Evolutionary conservation across 2,329 filamentous ascomycete genomes (phyloP).

Genomic region (Aspergillus clavatus): DNA sequence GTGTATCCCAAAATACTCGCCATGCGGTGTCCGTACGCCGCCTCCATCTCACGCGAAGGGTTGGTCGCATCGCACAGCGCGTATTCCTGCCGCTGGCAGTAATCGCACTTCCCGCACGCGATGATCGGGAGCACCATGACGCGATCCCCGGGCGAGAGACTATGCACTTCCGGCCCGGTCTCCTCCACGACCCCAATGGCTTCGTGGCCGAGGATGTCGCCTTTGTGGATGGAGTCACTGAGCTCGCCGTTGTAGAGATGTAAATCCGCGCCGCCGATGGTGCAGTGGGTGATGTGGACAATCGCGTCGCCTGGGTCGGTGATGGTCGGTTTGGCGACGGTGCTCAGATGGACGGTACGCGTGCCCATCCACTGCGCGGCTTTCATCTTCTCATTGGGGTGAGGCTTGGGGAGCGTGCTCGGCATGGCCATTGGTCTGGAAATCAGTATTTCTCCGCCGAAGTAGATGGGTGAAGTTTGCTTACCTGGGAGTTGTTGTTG

Average conservation of each 20-base stretch:
- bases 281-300: conserved; percentile 30
- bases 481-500: background rate
- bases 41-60: conserved; percentile 24
- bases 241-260: conserved; percentile 30
- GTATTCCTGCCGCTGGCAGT: conserved; percentile 27
- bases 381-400: conserved; percentile 28
- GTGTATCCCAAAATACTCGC: conserved; percentile 32
- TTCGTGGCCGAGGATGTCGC: conserved; percentile 28
- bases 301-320: conserved; percentile 32
- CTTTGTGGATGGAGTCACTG: conserved; percentile 24
- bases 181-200: conserved; percentile 29
- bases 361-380: conserved; percentile 28
- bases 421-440: background rate
- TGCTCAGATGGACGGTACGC: conserved; percentile 25
- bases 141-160: conserved; percentile 21
- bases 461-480: too few species aligned
- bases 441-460: too few species aligned
- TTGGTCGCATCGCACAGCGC: conserved; percentile 31
- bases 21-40: conserved; percentile 25
- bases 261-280: conserved; percentile 32
- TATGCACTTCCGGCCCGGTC: conserved; percentile 20
- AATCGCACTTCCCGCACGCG: conserved; percentile 28
- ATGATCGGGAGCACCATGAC: conserved; percentile 30
- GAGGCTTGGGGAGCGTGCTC: conserved; percentile 13
- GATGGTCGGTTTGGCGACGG: conserved; percentile 31